Evolutionary conservation across 163 green algal genomes (phyloP), one percentile per base, ranked within the genome.

Genomic region (Coccomyxa subellipsoidea): DNA sequence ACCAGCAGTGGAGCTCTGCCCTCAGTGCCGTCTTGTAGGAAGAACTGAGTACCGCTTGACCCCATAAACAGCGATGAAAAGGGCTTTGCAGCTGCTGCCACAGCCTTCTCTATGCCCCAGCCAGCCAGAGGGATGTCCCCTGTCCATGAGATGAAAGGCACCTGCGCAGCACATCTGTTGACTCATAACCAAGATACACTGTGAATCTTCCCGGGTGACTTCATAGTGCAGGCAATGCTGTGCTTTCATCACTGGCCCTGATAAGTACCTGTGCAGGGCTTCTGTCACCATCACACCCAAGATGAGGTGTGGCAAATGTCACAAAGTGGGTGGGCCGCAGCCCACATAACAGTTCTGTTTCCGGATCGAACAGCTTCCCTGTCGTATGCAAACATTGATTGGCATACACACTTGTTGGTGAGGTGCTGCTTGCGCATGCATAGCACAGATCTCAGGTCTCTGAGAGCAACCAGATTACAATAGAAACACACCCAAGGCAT

Each of bases 241-340:
- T 59, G 21, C 47, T 27, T 59, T 18, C 5, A 27, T 8, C 47
- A 27, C 47, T 2, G 23, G 47, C 47, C 21, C 5, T 59, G 47
- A 18, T 27, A 2, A 59, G 1, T 18, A 94, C 92, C 91, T 96
- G 91, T 1, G 93, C 86, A 25, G 90, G 81, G 34, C 87, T 87
- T 18, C 47, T 12, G 23, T 59, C 47, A 27, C 40, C 77, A 70
- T 93, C 92, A 81, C 93, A 97, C 25, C 94, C 95, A 69, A 94
- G 76, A 84, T 98, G 94, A 0, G 95, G 95, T 0, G 93, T 96
- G 23, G 94, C 94, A 70, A 98, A 81, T 0, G 85, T 92, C 15
- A 97, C 81, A 81, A 95, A 97, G 86, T 98, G 94, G 12, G 36
- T 77, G 18, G 94, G 93, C 37, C 81, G 18, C 78, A 98, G 85